Percentiles rank a stretch among this genome's conserved stretches.
Conservation (phyloP, 768 basidiomycete species). For the Pleurotus eryngii region DNA sequence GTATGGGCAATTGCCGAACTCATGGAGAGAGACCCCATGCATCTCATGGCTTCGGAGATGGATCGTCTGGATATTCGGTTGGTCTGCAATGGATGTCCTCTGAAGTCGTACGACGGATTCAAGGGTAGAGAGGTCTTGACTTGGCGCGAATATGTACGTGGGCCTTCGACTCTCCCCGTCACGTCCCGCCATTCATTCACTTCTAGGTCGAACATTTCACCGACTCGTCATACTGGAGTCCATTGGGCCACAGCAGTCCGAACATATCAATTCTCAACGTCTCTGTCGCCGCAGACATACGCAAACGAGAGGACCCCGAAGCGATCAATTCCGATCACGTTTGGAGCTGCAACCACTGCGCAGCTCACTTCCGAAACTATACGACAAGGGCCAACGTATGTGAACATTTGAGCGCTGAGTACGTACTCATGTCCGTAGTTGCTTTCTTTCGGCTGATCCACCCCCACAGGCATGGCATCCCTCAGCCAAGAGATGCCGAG, state of each 20-base stretch:
- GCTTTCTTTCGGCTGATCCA: not conserved
- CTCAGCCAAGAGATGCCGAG: not conserved
- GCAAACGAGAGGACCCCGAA: not conserved
- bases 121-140: conserved; percentile 1
- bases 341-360: conserved; percentile 1
- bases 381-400: not conserved
- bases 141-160: conserved; percentile 5
- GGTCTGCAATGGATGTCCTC: conserved; percentile 1
- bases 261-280: conserved; percentile 2
- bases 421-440: not conserved
- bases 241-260: not conserved
- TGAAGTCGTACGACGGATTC: not conserved
- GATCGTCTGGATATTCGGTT: conserved; percentile 1
- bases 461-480: not conserved
- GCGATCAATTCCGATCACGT: not conserved
- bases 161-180: not conserved
- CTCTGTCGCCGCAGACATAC: not conserved
- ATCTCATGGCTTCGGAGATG: not conserved
- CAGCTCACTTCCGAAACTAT: conserved; percentile 3
- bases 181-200: not conserved
- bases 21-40: not conserved
- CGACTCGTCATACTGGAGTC: conserved; percentile 2
- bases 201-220: not conserved
- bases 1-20: conserved; percentile 2
- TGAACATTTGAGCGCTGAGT: conserved; percentile 1